Conservation (phyloP, 345 rosid genomes). For the Populus deltoides region DNA sequence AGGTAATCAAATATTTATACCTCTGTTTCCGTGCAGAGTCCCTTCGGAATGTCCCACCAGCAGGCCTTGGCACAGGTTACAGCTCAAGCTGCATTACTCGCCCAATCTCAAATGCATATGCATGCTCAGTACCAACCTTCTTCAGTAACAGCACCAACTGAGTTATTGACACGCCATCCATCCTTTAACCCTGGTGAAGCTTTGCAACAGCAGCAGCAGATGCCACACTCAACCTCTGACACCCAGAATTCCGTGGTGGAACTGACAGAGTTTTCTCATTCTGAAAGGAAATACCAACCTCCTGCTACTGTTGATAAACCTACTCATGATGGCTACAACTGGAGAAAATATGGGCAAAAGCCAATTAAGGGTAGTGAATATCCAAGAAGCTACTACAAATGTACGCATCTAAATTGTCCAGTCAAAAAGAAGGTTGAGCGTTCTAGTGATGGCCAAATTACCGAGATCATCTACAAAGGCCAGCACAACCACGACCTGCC, state of each 20-base stretch:
- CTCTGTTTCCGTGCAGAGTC: constrained; percentile 48
- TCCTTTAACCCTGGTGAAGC: constrained; percentile 38
- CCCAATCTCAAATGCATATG: constrained; percentile 40
- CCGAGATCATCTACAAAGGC: constrained; percentile 92
- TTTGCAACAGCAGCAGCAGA: constrained; percentile 38
- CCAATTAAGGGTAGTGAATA: constrained; percentile 90
- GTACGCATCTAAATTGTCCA: constrained; percentile 72
- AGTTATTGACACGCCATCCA: constrained; percentile 29
- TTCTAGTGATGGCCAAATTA: constrained; percentile 75
- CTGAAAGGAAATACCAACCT: constrained; percentile 54
- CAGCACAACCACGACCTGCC: constrained; percentile 87
- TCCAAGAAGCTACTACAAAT: constrained; percentile 96
- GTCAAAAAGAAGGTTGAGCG: constrained; percentile 97
- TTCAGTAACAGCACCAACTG: constrained; percentile 19
- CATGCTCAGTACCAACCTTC: constrained; percentile 41
- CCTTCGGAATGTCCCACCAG: constrained; percentile 80
- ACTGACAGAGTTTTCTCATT: constrained; percentile 46
- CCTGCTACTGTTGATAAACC: constrained; percentile 66
- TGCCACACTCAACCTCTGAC: constrained; percentile 38
- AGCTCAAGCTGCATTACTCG: constrained; percentile 58
- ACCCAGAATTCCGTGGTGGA: constrained; percentile 37
- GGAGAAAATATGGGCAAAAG: constrained; percentile 97
- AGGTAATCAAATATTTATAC: constrained; percentile 18
- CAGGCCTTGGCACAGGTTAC: constrained; percentile 82
- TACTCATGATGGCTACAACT: constrained; percentile 86